Evolutionary conservation across 129 eudicot genomes (phyloP).

Genomic region (Flaveria sonorensis): DNA sequence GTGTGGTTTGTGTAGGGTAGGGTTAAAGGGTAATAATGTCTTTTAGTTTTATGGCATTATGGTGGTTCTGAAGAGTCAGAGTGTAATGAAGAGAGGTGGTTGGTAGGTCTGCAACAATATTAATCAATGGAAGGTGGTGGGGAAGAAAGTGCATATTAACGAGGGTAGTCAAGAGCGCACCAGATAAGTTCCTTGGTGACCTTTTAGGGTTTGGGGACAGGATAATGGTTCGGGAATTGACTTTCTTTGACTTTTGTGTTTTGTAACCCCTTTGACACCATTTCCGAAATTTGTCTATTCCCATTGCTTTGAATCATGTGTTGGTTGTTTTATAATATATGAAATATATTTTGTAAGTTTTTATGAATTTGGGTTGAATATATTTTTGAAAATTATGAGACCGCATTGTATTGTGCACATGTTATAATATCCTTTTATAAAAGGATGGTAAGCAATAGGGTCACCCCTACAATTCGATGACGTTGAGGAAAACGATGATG

Average conservation of each 20-base stretch:
- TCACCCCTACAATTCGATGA: too few species aligned
- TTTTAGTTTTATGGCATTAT: constrained; percentile 21
- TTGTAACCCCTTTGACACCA: constrained; percentile 24
- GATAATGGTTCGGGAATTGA: constrained; percentile 99
- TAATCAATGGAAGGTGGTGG: constrained; percentile 43
- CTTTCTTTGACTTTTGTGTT: constrained; percentile 54
- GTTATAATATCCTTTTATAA: too few species aligned
- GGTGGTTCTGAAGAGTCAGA: constrained; percentile 41
- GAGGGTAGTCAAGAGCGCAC: constrained; percentile 98
- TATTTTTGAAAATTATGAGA: too few species aligned
- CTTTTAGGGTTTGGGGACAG: constrained; percentile 35
- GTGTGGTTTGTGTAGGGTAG: constrained; percentile 36
- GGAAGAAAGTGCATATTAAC: constrained; percentile 40
- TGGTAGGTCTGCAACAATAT: constrained; percentile 37
- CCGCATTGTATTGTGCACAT: too few species aligned
- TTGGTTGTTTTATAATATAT: constrained; percentile 20
- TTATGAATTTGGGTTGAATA: too few species aligned
- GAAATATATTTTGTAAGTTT: neutral
- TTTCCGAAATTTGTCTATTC: neutral
- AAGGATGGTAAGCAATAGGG: too few species aligned
- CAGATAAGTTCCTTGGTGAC: constrained; percentile 56
- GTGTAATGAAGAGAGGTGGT: constrained; percentile 40
- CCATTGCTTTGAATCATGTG: constrained; percentile 12
- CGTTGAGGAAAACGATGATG: too few species aligned
- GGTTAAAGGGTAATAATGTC: constrained; percentile 43